Conservation (phyloP, 306 rosid genomes). For the Arachis stenosperma region DNA sequence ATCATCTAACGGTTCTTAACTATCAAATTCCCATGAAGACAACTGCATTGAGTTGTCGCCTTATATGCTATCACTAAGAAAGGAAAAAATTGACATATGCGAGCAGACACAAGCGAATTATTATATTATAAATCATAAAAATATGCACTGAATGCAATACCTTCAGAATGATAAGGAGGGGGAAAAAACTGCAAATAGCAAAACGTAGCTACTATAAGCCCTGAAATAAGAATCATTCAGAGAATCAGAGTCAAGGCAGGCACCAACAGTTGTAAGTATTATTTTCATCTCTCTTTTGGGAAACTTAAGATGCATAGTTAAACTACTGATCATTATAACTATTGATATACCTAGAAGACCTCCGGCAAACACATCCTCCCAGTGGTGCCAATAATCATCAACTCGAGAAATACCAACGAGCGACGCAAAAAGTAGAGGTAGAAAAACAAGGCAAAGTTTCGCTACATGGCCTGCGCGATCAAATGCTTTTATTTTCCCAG, state of each 20-base stretch:
- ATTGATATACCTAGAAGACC: conserved; percentile 61
- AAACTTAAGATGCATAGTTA: not conserved
- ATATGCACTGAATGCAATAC: conserved; percentile 51
- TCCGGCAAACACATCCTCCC: conserved; percentile 93
- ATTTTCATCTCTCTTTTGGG: not conserved
- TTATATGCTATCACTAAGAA: too few species aligned
- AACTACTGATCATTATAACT: not conserved
- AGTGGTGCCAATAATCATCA: conserved; percentile 97
- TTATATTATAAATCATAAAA: conserved; percentile 3
- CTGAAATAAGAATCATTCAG: conserved; percentile 45
- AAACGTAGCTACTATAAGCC: conserved; percentile 68
- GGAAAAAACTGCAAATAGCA: conserved; percentile 93
- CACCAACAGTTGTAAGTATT: conserved; percentile 14
- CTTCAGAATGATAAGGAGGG: conserved; percentile 81
- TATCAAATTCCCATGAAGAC: too few species aligned
- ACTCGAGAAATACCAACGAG: conserved; percentile 88
- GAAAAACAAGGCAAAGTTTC: conserved; percentile 70
- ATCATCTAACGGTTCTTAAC: too few species aligned
- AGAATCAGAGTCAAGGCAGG: conserved; percentile 32
- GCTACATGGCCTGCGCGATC: conserved; percentile 75
- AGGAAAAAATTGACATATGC: not conserved
- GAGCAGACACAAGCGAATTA: not conserved
- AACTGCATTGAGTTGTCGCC: too few species aligned
- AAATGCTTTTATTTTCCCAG: conserved; percentile 80
- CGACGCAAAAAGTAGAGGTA: conserved; percentile 79